Conservation (phyloP, 768 basidiomycete species). For the Suillus subalutaceus region DNA sequence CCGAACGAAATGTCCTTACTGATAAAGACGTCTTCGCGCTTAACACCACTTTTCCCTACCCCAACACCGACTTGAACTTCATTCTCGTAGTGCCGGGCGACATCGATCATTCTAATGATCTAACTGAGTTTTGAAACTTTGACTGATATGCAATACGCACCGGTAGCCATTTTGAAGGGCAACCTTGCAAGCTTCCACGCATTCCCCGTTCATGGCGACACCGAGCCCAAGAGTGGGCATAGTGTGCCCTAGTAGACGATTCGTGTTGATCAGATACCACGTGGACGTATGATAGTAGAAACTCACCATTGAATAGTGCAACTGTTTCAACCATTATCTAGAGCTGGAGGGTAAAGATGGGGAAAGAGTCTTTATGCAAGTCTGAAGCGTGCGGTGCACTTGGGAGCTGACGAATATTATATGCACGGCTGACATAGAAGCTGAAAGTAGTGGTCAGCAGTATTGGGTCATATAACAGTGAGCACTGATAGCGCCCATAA, state of each 20-base stretch:
- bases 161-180: conserved; percentile 16
- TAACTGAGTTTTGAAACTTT: conserved; percentile 6
- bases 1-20: conserved; percentile 38
- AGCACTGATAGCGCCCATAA: no score
- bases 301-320: conserved; percentile 8
- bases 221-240: conserved; percentile 21
- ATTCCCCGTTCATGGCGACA: conserved; percentile 15
- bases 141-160: conserved; percentile 2
- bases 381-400: no score
- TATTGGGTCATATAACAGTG: no score
- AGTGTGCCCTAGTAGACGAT: conserved; percentile 9
- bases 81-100: conserved; percentile 63
- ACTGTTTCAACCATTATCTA: conserved; percentile 9
- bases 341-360: not conserved
- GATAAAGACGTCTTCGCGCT: conserved; percentile 59
- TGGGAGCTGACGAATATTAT: not conserved
- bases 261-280: not conserved
- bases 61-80: conserved; percentile 59
- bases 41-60: conserved; percentile 50
- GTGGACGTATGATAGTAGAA: not conserved
- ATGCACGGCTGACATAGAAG: not conserved
- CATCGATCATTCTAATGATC: conserved; percentile 44
- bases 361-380: not conserved
- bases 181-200: conserved; percentile 14
- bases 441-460: no score